These are phyloP conservation scores for Thraustochytrium striatum DNA, from an alignment of 352 stramenopile species.

Conservation along the genomic window DNA sequence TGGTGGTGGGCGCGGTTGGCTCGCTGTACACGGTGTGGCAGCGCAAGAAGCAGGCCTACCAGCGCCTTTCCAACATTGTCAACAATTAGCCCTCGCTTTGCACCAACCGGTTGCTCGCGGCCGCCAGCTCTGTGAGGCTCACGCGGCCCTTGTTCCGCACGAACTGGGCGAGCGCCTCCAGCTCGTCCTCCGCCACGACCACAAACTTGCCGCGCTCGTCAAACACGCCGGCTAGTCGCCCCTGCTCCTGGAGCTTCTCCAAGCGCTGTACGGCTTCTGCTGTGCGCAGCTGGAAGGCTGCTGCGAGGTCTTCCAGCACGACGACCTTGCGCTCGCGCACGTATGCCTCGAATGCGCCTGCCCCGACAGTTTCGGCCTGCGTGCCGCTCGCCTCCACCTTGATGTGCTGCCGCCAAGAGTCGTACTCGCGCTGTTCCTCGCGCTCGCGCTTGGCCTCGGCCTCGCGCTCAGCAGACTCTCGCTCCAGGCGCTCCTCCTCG, in stretches of 20 bases:
- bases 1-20: slow-evolving; percentile 10
- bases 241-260: background rate
- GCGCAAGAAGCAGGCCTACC: slow-evolving; percentile 41
- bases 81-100: background rate
- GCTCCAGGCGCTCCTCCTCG: background rate
- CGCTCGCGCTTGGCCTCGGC: background rate
- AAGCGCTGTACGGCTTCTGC: slow-evolving; percentile 1
- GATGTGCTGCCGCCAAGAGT: background rate
- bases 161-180: background rate
- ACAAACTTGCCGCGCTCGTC: slow-evolving; percentile 36
- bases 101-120: background rate
- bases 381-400: background rate
- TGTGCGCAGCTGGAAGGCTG: background rate
- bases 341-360: background rate
- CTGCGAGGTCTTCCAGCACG: background rate
- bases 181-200: background rate
- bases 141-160: slow-evolving; percentile 9
- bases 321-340: slow-evolving; percentile 5
- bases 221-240: slow-evolving; percentile 9
- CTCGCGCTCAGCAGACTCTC: background rate
- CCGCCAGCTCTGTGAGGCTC: slow-evolving; percentile 13
- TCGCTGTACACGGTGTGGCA: slow-evolving; percentile 34
- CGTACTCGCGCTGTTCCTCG: slow-evolving; percentile 7
- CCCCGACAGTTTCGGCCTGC: background rate
- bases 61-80: slow-evolving; percentile 29